Base-by-base conservation (phyloP, 352 stramenopile genomes). In the Stephanocyclus meneghinianus region DNA sequence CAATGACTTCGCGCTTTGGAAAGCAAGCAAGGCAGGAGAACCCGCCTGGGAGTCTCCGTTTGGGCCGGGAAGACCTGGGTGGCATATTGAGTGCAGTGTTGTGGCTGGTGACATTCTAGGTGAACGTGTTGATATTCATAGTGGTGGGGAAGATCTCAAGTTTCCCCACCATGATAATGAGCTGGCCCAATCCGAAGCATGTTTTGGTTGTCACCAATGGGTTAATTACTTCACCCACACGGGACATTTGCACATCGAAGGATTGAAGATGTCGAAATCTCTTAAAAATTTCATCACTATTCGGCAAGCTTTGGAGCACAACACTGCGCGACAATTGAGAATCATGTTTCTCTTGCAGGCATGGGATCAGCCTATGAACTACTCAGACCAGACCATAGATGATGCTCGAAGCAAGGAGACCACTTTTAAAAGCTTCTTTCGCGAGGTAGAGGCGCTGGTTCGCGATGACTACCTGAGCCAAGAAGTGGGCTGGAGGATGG, bases 261-360 rank as follows among this genome's bases (percentile, higher is more conserved):
- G 97, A 2, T 86, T 98, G 50, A 99, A 99, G 93, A 99, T 99
- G 98, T 98, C 94, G 16, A 99, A 99, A 92, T 98, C 94, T 65
- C 88, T 99, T 9, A 99, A 99, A 94, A 99, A 99, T 88, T 99
- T 99, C 87, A 97, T 99, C 78, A 99, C 97, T 29, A 94, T 95
- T 73, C 88, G 85, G 45, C 83, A 93, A 80, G 92, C 89, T 9
- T 77, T 95, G 53, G 71, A 89, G 53, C 67, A 91, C 29, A 91
- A 94, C 66, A 90, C 86, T 8, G 72, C 91, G 7, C 56, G 92
- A 47, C 88, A 95, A 57, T 61, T 94, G 37, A 78, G 90, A 18
- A 86, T 94, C 56, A 89, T 90, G 74, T 94, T 94, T 59, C 71
- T 94, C 18, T 68, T 93, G 71, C 87, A 93, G 57, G 81, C 71